Evolutionary conservation across 257 asterid species (phyloP).

Genomic region (Sherardia arvensis): DNA sequence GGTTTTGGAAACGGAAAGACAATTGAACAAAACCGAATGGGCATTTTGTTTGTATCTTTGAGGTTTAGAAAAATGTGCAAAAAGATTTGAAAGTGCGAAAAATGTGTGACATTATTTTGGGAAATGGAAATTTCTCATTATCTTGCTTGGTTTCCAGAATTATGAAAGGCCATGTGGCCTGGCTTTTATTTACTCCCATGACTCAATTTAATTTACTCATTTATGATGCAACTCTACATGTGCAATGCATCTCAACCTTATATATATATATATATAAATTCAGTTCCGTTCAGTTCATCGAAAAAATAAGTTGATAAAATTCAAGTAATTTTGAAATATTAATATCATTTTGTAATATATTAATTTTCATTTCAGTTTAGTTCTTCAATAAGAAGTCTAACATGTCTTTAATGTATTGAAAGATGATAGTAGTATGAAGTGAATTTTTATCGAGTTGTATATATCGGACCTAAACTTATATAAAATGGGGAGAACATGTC

Average conservation of each 20-base stretch:
- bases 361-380: too few species aligned
- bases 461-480: too few species aligned
- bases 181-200: slow-evolving; percentile 2
- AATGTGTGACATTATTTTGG: neutral
- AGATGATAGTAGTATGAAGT: too few species aligned
- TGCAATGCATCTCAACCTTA: neutral
- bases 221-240: neutral
- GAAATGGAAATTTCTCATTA: neutral
- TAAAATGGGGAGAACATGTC: too few species aligned
- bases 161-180: neutral
- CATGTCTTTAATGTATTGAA: too few species aligned
- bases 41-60: neutral
- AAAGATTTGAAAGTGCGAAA: neutral
- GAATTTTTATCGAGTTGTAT: too few species aligned
- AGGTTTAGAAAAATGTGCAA: neutral
- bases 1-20: neutral
- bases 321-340: too few species aligned
- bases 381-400: too few species aligned
- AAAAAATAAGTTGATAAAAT: too few species aligned
- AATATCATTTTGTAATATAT: too few species aligned
- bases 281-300: too few species aligned
- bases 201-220: slow-evolving; percentile 5
- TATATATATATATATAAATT: too few species aligned
- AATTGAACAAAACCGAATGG: neutral
- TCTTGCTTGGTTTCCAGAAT: slow-evolving; percentile 4